These are phyloP conservation scores for Adenanthera pavonina DNA, from an alignment of 306 rosid genomes.

Conservation along the genomic window DNA sequence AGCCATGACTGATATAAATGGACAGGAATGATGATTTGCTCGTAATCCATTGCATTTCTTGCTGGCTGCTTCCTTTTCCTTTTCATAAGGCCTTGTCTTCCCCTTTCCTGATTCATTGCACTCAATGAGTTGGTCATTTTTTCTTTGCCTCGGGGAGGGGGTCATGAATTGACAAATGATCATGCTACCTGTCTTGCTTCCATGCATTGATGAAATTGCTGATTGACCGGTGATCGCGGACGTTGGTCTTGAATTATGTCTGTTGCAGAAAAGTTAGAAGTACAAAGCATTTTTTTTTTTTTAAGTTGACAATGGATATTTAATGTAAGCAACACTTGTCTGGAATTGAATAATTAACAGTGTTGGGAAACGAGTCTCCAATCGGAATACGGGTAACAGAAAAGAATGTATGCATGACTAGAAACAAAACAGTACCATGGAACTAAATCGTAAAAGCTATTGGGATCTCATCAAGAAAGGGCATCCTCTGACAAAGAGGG, in stretches of 20 bases:
- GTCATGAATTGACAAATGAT: conserved; percentile 6
- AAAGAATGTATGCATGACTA: conserved; percentile 8
- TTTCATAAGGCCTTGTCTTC: conserved; percentile 46
- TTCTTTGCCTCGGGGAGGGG: conserved; percentile 16
- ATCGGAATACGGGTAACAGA: conserved; percentile 11
- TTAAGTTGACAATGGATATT: neutral
- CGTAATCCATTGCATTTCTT: conserved; percentile 59
- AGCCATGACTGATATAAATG: conserved; percentile 83
- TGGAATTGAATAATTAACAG: conserved; percentile 10
- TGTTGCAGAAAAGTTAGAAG: conserved; percentile 45
- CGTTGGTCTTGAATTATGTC: conserved; percentile 50
- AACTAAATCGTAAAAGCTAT: neutral
- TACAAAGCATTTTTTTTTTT: conserved; percentile 26
- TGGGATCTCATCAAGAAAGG: neutral
- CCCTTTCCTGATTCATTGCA: conserved; percentile 54
- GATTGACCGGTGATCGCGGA: conserved; percentile 41
- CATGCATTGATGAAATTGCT: conserved; percentile 43
- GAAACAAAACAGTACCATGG: conserved; percentile 5
- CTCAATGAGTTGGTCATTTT: conserved; percentile 33
- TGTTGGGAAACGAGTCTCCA: conserved; percentile 13
- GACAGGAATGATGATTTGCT: conserved; percentile 79
- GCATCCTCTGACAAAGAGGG: neutral
- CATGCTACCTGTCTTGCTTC: conserved; percentile 54
- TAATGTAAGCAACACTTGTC: conserved; percentile 7
- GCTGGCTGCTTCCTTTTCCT: conserved; percentile 56